phyloP scores from a whole-genome alignment of 371 early-diverging fungal genomes.

The Rhizopus arrhizus region DNA sequence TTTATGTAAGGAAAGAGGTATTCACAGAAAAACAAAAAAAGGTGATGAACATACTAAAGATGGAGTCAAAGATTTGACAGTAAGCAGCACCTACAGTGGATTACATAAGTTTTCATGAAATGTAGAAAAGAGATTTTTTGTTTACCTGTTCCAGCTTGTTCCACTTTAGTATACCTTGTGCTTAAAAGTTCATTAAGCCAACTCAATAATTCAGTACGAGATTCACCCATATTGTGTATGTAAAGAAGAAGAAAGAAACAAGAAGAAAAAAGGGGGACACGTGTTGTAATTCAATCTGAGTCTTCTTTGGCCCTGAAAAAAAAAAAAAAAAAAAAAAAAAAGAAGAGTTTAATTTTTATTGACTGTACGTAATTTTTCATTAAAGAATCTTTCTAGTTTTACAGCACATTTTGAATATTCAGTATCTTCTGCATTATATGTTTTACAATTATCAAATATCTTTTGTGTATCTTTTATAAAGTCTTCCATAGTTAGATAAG shows the following conservation, averaged over 20 bases:
- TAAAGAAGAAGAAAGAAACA: conserved; percentile 5
- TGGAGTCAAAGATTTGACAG: conserved; percentile 92
- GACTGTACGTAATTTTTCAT: conserved; percentile 35
- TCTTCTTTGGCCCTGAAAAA: not conserved
- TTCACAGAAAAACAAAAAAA: not conserved
- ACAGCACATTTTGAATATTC: conserved; percentile 69
- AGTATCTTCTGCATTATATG: conserved; percentile 66
- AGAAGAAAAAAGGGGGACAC: conserved; percentile 8
- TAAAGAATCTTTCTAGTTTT: conserved; percentile 53
- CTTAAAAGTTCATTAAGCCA: conserved; percentile 92
- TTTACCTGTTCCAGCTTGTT: conserved; percentile 90
- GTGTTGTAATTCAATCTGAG: conserved; percentile 1
- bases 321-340: conserved; percentile 11
- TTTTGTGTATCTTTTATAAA: conserved; percentile 41
- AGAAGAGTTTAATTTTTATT: conserved; percentile 6
- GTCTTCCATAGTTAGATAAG: conserved; percentile 48
- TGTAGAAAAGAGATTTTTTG: not conserved
- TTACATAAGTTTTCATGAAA: too few species aligned
- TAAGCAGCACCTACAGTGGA: conserved; percentile 75
- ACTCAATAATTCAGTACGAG: conserved; percentile 81
- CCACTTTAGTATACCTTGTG: conserved; percentile 87
- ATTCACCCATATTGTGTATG: conserved; percentile 64
- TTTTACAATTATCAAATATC: conserved; percentile 54
- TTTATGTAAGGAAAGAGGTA: too few species aligned
- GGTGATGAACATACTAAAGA: conserved; percentile 62